These are phyloP conservation scores for Paecilomyces sp. DNA, from an alignment of 2,329 filamentous ascomycete species.

Conservation along the genomic window DNA sequence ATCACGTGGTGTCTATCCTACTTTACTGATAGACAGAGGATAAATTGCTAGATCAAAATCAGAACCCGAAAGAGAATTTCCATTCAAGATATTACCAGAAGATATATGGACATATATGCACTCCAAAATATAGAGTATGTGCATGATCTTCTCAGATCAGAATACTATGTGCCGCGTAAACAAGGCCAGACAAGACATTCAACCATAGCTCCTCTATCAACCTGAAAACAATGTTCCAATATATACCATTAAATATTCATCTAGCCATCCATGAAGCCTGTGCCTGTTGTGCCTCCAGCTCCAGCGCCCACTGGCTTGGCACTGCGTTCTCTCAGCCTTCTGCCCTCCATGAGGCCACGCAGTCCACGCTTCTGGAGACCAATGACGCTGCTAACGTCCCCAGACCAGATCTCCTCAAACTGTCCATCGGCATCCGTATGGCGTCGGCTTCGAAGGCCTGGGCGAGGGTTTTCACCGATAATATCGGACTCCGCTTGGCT, in stretches of 20 bases:
- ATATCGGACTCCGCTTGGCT: slow-evolving; percentile 30
- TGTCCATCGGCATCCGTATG: slow-evolving; percentile 32
- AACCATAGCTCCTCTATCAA: background rate
- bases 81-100: background rate
- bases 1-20: too few species aligned
- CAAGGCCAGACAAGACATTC: background rate
- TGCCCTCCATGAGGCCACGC: slow-evolving; percentile 87
- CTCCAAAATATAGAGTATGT: background rate
- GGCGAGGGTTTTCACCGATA: slow-evolving; percentile 26
- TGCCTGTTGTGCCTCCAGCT: background rate
- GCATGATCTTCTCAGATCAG: background rate
- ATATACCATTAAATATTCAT: background rate
- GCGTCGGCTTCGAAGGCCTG: slow-evolving; percentile 32
- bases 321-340: slow-evolving; percentile 70
- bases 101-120: background rate
- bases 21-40: too few species aligned
- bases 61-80: too few species aligned
- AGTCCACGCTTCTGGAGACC: slow-evolving; percentile 91
- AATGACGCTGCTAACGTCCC: slow-evolving; percentile 74
- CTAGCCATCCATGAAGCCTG: background rate
- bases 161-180: background rate
- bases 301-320: slow-evolving; percentile 16
- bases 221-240: background rate
- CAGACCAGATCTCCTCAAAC: slow-evolving; percentile 62
- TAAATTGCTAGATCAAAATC: too few species aligned